Evolutionary conservation across 2,329 filamentous ascomycete genomes (phyloP), one percentile per base, ranked within the genome.

Genomic region (Claviceps arundinis): DNA sequence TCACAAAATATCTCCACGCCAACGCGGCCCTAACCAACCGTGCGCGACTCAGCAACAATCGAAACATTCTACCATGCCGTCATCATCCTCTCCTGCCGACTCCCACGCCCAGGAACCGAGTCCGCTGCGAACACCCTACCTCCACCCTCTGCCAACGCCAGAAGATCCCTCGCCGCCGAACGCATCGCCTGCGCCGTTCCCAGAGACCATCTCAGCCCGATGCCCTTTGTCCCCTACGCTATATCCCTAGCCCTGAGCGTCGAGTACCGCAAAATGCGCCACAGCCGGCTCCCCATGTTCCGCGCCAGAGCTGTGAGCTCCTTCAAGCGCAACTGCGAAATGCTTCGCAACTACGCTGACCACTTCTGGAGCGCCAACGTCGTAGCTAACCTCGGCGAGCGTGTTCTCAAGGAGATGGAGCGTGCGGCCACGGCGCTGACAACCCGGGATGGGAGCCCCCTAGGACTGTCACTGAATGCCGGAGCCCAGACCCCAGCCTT

Each of bases 61-160:
- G 80, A 84, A 57, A 73, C 77, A 1, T 74, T 84, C 16, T 84
- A 84, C 58, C 79, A 84, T 57, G 78, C 80, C 3, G 75, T 84
- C 6, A 76, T 78, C 38, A 81, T 84, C 8, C 66, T 84, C 2
- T 82, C 80, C 0, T 82, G 77, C 48, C 73, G 80, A n/a, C 70
- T 76, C 5, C 68, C 74, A 3, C 62, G 71, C 11, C 68, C 67
- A 11, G 65, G 71, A 44, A 67, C 67, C 19, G 54, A 64, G 37
- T 63, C 67, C 1, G 69, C 66, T 43, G 70, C 67, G 37, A 68
- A 65, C 26, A 75, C 67, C 5, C 70, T 68, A 42, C 77, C 64
- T 47, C 73, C 65, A 14, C 72, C 70, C 24, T 73, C 68, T 37
- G 76, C 72, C 26, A 81, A 81, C 55, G 75, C 77, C 1, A 73